Percentiles rank a stretch among this genome's conserved stretches.
These are phyloP conservation scores for Phaffia rhodozyma DNA, from an alignment of 1,284 basidiomycete species.

Conservation along the genomic window DNA sequence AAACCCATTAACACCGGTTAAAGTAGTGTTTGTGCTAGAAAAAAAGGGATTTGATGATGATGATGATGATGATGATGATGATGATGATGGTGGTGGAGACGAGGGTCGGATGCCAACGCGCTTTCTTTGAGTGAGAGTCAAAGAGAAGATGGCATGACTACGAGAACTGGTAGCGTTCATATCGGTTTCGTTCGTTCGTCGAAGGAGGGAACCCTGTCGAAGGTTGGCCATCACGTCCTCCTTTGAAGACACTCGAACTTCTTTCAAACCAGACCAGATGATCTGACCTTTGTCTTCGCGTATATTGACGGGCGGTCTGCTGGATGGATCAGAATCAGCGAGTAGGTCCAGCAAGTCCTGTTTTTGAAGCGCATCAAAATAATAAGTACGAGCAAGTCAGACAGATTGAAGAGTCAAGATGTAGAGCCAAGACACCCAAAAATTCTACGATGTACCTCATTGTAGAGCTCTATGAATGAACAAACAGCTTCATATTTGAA, in stretches of 20 bases:
- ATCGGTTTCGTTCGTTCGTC: constrained; percentile 91
- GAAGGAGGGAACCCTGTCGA: constrained; percentile 72
- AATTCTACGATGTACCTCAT: constrained; percentile 48
- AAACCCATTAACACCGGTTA: too few species aligned
- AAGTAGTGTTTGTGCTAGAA: too few species aligned
- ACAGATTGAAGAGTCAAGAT: neutral
- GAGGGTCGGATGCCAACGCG: constrained; percentile 19
- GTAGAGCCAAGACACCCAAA: neutral
- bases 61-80: constrained; percentile 30
- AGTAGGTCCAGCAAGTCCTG: constrained; percentile 77
- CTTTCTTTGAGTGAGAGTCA: constrained; percentile 67
- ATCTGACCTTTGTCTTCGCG: constrained; percentile 95
- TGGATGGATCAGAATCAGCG: constrained; percentile 52
- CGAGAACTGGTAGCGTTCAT: constrained; percentile 98
- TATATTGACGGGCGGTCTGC: constrained; percentile 76
- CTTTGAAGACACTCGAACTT: constrained; percentile 70
- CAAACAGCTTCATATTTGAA: constrained; percentile 55
- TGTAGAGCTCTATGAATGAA: constrained; percentile 94
- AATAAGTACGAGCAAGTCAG: neutral
- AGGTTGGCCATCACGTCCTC: constrained; percentile 86
- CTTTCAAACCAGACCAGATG: constrained; percentile 89
- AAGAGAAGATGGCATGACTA: constrained; percentile 95
- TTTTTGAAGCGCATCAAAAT: neutral
- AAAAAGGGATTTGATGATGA: constrained; percentile 44
- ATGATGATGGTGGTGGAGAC: constrained; percentile 21